Percentiles rank a stretch among this genome's conserved stretches.
Evolutionary conservation across 768 basidiomycete genomes (phyloP).

Genomic region (Mycena leptocephala): DNA sequence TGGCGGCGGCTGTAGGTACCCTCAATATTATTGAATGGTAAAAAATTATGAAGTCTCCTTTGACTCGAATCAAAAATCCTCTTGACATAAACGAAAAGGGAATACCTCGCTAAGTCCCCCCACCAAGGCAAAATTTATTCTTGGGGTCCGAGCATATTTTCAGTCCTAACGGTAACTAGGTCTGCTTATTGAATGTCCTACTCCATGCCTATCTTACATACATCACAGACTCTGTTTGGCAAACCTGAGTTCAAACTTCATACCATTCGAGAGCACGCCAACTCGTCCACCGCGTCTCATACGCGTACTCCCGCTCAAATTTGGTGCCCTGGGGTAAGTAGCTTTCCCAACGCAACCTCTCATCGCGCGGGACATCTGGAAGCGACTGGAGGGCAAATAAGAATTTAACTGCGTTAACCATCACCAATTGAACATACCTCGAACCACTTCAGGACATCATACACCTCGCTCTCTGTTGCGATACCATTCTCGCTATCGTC

Average conservation of each 20-base stretch:
- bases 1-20: too few species aligned
- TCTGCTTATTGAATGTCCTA: too few species aligned
- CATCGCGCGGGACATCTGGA: constrained; percentile 3
- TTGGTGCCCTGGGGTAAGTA: constrained; percentile 8
- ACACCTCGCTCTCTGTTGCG: constrained; percentile 17
- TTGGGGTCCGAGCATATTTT: too few species aligned
- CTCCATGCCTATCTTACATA: too few species aligned
- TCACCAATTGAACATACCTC: constrained; percentile 11
- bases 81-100: too few species aligned
- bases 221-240: too few species aligned
- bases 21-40: too few species aligned
- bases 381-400: neutral
- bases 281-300: constrained; percentile 31
- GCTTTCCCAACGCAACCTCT: constrained; percentile 21
- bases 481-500: constrained; percentile 15
- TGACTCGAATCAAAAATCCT: too few species aligned
- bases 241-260: neutral
- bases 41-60: too few species aligned
- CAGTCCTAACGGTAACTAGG: too few species aligned
- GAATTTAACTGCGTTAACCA: neutral
- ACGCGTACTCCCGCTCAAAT: constrained; percentile 22
- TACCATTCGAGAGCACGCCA: constrained; percentile 21
- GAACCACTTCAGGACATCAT: constrained; percentile 36
- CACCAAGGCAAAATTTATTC: too few species aligned
- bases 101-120: too few species aligned